phyloP scores from a whole-genome alignment of 1,139 yeast genomes.

The Yarrowia galli region DNA sequence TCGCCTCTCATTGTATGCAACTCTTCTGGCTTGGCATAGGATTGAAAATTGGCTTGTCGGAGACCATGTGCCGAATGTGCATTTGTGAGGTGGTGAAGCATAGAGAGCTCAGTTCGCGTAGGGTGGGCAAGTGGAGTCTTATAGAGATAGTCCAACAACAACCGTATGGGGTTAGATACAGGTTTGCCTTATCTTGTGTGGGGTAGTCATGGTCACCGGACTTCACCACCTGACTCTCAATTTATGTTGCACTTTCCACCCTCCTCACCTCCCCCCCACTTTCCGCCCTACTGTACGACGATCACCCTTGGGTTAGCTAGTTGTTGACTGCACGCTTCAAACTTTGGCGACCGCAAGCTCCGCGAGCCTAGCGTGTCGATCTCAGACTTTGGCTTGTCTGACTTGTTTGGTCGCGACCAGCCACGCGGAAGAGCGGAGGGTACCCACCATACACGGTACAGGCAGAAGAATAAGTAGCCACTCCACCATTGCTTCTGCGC shows the following conservation, averaged over 20 bases:
- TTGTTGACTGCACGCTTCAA: slow-evolving; percentile 9
- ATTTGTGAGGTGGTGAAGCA: not conserved
- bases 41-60: not conserved
- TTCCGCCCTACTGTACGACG: not conserved
- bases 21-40: not conserved
- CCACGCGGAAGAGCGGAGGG: slow-evolving; percentile 12
- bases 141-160: not conserved
- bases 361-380: slow-evolving; percentile 12
- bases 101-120: too few species aligned
- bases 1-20: slow-evolving; percentile 13
- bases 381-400: too few species aligned
- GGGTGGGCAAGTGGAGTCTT: slow-evolving; percentile 5
- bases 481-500: too few species aligned
- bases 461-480: too few species aligned
- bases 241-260: not conserved
- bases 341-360: slow-evolving; percentile 6
- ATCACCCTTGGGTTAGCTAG: not conserved
- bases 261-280: not conserved
- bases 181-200: too few species aligned
- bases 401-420: slow-evolving; percentile 4
- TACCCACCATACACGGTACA: too few species aligned
- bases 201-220: too few species aligned
- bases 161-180: too few species aligned
- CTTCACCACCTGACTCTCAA: too few species aligned
- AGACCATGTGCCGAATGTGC: slow-evolving; percentile 8